These are phyloP conservation scores for Orobanche coerulescens DNA, from an alignment of 257 asterid genomes.

Conservation along the genomic window DNA sequence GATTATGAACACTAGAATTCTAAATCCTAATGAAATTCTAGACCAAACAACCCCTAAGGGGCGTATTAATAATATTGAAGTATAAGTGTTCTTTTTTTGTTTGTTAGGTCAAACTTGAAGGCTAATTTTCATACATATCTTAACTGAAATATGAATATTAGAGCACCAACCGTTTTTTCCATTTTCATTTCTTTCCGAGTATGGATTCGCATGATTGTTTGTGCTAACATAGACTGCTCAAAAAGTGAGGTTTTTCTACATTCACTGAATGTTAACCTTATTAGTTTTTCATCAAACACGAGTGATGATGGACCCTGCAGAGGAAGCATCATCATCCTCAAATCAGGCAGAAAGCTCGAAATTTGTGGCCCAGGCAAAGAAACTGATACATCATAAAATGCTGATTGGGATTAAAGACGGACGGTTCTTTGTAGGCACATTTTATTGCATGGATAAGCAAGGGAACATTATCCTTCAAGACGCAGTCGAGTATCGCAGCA, in stretches of 20 bases:
- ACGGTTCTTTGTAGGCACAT: slow-evolving; percentile 66
- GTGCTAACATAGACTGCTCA: too few relatives aligned
- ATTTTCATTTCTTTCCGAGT: too few relatives aligned
- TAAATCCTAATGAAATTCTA: too few relatives aligned
- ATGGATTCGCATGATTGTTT: too few relatives aligned
- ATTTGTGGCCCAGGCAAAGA: slow-evolving; percentile 44
- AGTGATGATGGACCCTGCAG: slow-evolving; percentile 26
- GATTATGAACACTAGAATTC: too few relatives aligned
- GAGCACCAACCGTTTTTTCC: not conserved
- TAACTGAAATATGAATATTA: not conserved
- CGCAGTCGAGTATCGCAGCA: slow-evolving; percentile 84
- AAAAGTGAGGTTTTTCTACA: too few relatives aligned
- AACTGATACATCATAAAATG: slow-evolving; percentile 51
- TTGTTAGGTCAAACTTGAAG: too few relatives aligned
- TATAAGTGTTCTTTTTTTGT: too few relatives aligned
- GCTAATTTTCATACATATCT: too few relatives aligned
- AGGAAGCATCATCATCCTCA: slow-evolving; percentile 18
- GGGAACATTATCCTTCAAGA: slow-evolving; percentile 94
- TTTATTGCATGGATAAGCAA: slow-evolving; percentile 85
- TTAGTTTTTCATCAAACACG: not conserved
- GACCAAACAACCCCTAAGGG: too few relatives aligned
- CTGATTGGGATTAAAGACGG: slow-evolving; percentile 80
- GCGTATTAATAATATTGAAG: too few relatives aligned
- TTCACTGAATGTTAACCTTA: too few relatives aligned
- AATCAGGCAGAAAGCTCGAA: slow-evolving; percentile 27